Evolutionary conservation across 2,329 filamentous ascomycete genomes (phyloP), one percentile per base, ranked within the genome.

Genomic region (Rachicladosporium sp.): DNA sequence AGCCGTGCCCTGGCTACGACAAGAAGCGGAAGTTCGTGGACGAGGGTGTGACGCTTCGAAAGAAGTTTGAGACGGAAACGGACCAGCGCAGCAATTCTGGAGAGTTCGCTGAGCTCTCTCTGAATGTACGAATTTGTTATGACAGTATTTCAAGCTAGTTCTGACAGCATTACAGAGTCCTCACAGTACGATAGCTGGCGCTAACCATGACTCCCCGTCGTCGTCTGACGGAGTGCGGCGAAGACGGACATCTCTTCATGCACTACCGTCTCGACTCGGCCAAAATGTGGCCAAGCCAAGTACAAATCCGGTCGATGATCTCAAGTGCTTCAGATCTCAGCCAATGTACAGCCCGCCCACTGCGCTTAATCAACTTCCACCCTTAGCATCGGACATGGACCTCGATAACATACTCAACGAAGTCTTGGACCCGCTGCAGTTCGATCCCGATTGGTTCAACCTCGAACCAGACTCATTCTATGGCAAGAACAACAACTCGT

Each of bases 1-100:
- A 57, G 44, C 51, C 54, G 43, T 58, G 55, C 41, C 54, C 55
- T 10, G 55, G 55, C 23, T 58, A 58, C 40, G 55, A 57, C 46
- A 58, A 57, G 51, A 58, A 56, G 35, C 50, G 55, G 19, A 58
- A 58, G 43, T 58, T 58, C 35, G 55, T 58, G 21, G 55, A 58
- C 40, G 55, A 58, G 44, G 53, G 54, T 13, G 50, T 54, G 6
- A 48, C 50, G 2, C 42, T 58, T 9, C 46, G 55, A n/a, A 53
- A 50, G 46, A 58, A 58, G 41, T 58, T 52, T 36, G 54, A 42
- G 31, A 13, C 32, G n/a, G 33, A 35, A 3, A 31, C 34, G 12
- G 31, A 23, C 10, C 15, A 41, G 29, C 12, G 39, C 31, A 27
- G 23, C 35, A 12, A 35, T 21, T 8, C 31, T 6, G 35, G 39